phyloP scores from a whole-genome alignment of 2,329 filamentous ascomycete species.

The Penicillium sp. region DNA sequence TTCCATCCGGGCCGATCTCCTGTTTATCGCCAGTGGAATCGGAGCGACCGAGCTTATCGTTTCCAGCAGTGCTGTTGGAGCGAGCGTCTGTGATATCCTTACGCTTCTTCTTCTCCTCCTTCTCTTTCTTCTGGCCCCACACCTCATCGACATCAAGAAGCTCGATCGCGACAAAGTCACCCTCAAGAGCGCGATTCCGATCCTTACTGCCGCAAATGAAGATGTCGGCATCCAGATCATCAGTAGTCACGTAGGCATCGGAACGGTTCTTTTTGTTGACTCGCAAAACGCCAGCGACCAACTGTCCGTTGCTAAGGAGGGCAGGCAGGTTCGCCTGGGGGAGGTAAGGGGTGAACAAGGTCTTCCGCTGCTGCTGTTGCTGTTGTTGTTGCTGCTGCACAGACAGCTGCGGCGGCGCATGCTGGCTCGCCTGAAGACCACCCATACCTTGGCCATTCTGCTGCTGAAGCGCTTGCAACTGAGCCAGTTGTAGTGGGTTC shows the following conservation, averaged over 20 bases:
- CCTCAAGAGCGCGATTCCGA: slow-evolving; percentile 92
- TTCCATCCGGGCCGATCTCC: slow-evolving; percentile 65
- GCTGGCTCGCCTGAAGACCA: slow-evolving; percentile 65
- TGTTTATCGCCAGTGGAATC: slow-evolving; percentile 64
- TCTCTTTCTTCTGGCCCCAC: slow-evolving; percentile 97
- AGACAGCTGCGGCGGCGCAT: slow-evolving; percentile 61
- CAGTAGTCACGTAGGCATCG: slow-evolving; percentile 93
- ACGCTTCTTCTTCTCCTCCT: slow-evolving; percentile 99
- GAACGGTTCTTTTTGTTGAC: slow-evolving; percentile 99
- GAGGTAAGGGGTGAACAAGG: slow-evolving; percentile 94
- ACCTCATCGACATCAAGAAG: slow-evolving; percentile 97
- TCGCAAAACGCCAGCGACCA: slow-evolving; percentile 91
- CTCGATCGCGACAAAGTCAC: slow-evolving; percentile 91
- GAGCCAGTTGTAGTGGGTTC: slow-evolving; percentile 80
- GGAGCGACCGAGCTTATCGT: slow-evolving; percentile 56
- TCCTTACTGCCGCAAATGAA: slow-evolving; percentile 99
- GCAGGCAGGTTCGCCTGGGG: slow-evolving; percentile 91
- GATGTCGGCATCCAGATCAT: slow-evolving; percentile 94
- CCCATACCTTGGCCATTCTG: slow-evolving; percentile 73
- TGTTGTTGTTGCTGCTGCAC: slow-evolving; percentile 60
- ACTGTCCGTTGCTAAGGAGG: slow-evolving; percentile 82
- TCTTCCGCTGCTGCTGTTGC: slow-evolving; percentile 91
- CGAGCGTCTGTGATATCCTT: slow-evolving; percentile 96
- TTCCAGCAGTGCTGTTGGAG: slow-evolving; percentile 68
- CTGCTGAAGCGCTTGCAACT: slow-evolving; percentile 91